Conservation (phyloP, 2,329 filamentous ascomycete species). For the Sporothrix brunneoviolacea region DNA sequence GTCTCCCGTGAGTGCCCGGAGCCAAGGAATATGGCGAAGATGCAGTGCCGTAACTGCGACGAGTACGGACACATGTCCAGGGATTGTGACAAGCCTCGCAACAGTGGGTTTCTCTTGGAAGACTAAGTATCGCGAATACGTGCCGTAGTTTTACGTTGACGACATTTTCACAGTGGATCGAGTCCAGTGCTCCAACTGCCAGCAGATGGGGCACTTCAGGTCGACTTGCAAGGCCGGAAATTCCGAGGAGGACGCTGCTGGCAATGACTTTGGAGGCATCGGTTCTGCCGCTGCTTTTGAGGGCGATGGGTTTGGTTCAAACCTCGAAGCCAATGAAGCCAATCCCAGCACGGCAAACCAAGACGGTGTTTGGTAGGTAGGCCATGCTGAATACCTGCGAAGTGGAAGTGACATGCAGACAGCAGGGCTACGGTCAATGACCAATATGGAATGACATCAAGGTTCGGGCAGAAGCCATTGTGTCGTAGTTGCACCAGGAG, state of each 20-base stretch:
- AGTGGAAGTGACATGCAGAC: no score
- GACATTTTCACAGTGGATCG: slow-evolving; percentile 34
- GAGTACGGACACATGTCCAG: slow-evolving; percentile 40
- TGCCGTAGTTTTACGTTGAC: not conserved
- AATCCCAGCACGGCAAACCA: no score
- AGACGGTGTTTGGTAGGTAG: no score
- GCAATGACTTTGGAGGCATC: not conserved
- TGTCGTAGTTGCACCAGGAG: no score
- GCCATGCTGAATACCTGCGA: no score
- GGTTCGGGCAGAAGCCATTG: no score
- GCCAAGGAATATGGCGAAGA: slow-evolving; percentile 40
- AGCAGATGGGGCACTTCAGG: slow-evolving; percentile 39
- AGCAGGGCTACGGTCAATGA: no score
- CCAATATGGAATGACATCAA: no score
- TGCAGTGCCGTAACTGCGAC: slow-evolving; percentile 55
- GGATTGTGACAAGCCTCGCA: slow-evolving; percentile 49
- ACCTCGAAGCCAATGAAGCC: no score
- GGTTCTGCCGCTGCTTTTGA: not conserved
- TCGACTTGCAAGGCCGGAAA: slow-evolving; percentile 28
- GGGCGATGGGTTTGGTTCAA: not conserved
- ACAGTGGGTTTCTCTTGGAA: slow-evolving; percentile 33
- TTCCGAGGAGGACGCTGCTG: not conserved
- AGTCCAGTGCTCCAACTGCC: slow-evolving; percentile 54
- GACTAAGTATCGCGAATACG: not conserved
- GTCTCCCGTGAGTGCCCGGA: slow-evolving; percentile 53